Evolutionary conservation across 1,284 basidiomycete species (phyloP).

Genomic region (Neonothopanus nambi): DNA sequence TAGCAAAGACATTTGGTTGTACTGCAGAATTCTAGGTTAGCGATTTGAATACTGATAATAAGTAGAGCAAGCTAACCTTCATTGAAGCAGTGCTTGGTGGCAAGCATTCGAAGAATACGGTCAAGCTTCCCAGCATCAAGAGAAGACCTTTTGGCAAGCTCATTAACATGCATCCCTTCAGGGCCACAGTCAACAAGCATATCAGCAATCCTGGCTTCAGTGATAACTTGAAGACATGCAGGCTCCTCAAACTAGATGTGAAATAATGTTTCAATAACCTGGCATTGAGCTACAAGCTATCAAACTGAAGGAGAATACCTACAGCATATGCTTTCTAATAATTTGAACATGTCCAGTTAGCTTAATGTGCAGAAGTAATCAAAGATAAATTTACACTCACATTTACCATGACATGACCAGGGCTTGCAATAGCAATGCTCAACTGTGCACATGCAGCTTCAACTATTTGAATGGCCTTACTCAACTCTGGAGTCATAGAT

Average conservation of each 20-base stretch:
- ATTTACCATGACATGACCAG: constrained; percentile 24
- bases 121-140: constrained; percentile 32
- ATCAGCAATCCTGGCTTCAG: constrained; percentile 31
- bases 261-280: neutral
- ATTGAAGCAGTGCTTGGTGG: constrained; percentile 37
- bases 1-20: constrained; percentile 31
- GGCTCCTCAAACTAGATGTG: constrained; percentile 17
- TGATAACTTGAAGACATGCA: constrained; percentile 21
- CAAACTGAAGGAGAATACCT: neutral
- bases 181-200: constrained; percentile 30
- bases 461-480: constrained; percentile 21
- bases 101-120: constrained; percentile 36
- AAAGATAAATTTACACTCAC: constrained; percentile 15
- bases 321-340: constrained; percentile 10
- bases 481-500: constrained; percentile 5
- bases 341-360: neutral
- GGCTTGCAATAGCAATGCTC: constrained; percentile 22
- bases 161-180: constrained; percentile 30
- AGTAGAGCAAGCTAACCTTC: constrained; percentile 29
- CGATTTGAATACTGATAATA: neutral
- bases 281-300: neutral
- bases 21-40: constrained; percentile 14
- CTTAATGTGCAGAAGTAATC: neutral
- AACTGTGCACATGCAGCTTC: constrained; percentile 27
- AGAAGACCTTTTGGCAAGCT: constrained; percentile 26